Percentiles rank a stretch among this genome's conserved stretches.
Evolutionary conservation across 345 rosid genomes (phyloP).

Genomic region (Eucalyptus paniculata): DNA sequence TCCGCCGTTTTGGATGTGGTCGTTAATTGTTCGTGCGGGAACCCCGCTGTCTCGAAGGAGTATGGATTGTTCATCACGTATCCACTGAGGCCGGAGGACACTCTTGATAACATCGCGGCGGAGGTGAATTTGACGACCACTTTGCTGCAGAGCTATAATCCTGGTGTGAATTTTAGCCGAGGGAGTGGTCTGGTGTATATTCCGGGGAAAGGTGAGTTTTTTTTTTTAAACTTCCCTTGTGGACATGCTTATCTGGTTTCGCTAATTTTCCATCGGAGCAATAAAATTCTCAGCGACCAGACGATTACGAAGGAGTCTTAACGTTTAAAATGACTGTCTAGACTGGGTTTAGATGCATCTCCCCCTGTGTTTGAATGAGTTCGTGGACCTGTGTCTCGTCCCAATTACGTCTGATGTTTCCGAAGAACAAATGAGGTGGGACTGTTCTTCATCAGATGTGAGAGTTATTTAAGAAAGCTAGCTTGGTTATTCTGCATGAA

Average conservation of each 20-base stretch:
- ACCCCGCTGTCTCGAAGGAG: conserved; percentile 21
- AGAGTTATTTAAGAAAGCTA: not conserved
- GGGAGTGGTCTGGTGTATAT: conserved; percentile 65
- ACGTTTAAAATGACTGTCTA: not conserved
- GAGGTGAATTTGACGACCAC: conserved; percentile 10
- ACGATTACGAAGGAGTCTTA: not conserved
- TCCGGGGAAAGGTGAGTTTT: conserved; percentile 50
- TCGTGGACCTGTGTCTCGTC: not conserved
- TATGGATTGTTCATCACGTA: conserved; percentile 65
- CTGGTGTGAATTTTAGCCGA: conserved; percentile 31
- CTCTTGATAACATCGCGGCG: conserved; percentile 16
- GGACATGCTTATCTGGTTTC: not conserved
- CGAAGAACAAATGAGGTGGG: not conserved
- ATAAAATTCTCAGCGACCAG: not conserved
- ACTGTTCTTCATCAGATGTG: not conserved
- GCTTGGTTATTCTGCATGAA: not conserved
- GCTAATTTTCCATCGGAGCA: not conserved
- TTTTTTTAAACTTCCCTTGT: not conserved
- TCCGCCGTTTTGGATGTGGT: conserved; percentile 27
- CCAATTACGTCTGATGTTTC: not conserved
- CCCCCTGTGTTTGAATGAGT: not conserved
- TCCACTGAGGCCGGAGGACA: conserved; percentile 53
- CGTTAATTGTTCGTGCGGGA: conserved; percentile 74
- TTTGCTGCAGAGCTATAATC: conserved; percentile 47
- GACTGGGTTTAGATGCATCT: not conserved